phyloP scores from a whole-genome alignment of 768 basidiomycete genomes.

The Candolleomyces eurysporus region DNA sequence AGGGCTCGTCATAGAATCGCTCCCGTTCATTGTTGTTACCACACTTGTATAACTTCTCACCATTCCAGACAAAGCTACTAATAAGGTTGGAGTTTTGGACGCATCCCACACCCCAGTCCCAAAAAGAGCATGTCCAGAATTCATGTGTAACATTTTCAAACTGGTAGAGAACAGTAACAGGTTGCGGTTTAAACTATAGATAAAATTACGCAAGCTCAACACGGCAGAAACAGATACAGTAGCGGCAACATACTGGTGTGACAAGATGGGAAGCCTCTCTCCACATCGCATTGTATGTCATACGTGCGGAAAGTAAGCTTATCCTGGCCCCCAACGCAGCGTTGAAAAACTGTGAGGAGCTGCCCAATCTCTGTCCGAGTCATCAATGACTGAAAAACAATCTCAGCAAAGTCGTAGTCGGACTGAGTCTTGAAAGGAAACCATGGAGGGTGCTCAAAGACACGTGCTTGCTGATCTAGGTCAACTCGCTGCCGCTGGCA shows the following conservation, averaged over 20 bases:
- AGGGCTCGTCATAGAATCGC: slow-evolving; percentile 15
- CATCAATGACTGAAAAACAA: no score
- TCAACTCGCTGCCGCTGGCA: no score
- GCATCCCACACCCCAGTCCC: slow-evolving; percentile 3
- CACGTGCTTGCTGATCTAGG: no score
- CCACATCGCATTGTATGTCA: no score
- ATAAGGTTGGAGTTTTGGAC: neutral
- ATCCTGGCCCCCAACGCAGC: no score
- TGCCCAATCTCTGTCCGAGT: no score
- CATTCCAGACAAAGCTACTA: slow-evolving; percentile 1
- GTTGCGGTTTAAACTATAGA: neutral
- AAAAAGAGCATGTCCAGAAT: neutral
- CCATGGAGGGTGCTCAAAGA: no score
- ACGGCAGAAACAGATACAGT: neutral
- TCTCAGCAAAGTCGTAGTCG: no score
- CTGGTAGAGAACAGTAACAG: neutral
- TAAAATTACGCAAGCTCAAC: neutral
- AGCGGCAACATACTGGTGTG: slow-evolving; percentile 4
- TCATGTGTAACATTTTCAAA: neutral
- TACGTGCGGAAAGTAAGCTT: no score
- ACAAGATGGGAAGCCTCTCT: slow-evolving; percentile 1
- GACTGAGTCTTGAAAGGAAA: no score
- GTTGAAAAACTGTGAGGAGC: no score
- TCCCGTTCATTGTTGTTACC: slow-evolving; percentile 8
- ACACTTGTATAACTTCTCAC: neutral